These are phyloP conservation scores for Coniferiporia weirii DNA, from an alignment of 1,284 basidiomycete genomes.

Conservation along the genomic window DNA sequence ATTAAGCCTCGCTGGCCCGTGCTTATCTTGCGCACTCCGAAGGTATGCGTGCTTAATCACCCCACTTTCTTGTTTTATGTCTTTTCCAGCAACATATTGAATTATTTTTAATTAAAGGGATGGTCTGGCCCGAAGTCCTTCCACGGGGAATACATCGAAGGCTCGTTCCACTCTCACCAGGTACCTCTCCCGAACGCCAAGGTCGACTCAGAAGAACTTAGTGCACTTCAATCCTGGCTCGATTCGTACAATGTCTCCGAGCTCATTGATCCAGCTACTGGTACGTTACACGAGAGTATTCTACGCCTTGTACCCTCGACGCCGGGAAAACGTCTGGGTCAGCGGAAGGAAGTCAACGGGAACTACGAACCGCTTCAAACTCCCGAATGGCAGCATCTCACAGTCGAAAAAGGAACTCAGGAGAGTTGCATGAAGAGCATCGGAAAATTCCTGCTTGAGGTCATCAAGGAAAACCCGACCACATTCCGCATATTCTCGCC, in stretches of 20 bases:
- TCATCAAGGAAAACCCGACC: conserved; percentile 60
- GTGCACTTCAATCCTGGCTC: conserved; percentile 65
- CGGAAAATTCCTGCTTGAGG: conserved; percentile 53
- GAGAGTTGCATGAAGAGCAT: conserved; percentile 77
- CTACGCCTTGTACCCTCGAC: conserved; percentile 51
- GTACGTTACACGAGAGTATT: conserved; percentile 47
- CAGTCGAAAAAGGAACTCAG: conserved; percentile 48
- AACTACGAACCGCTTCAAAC: conserved; percentile 56
- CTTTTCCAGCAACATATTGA: background rate
- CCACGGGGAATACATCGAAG: conserved; percentile 69
- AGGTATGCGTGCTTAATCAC: conserved; percentile 32
- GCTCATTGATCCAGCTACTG: conserved; percentile 49
- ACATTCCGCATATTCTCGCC: conserved; percentile 89
- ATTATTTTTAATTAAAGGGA: conserved; percentile 33
- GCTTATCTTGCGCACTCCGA: conserved; percentile 78
- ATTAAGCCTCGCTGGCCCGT: conserved; percentile 85
- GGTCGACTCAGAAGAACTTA: conserved; percentile 57
- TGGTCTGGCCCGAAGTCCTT: conserved; percentile 63
- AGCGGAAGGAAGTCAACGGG: conserved; percentile 61
- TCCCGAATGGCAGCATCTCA: conserved; percentile 61
- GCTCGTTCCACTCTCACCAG: conserved; percentile 72
- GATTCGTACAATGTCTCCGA: conserved; percentile 57
- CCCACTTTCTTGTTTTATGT: background rate
- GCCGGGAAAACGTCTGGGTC: conserved; percentile 55
- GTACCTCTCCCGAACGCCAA: conserved; percentile 76